Conservation (phyloP, 139 green algal species). For the Yamagishiella unicocca region DNA sequence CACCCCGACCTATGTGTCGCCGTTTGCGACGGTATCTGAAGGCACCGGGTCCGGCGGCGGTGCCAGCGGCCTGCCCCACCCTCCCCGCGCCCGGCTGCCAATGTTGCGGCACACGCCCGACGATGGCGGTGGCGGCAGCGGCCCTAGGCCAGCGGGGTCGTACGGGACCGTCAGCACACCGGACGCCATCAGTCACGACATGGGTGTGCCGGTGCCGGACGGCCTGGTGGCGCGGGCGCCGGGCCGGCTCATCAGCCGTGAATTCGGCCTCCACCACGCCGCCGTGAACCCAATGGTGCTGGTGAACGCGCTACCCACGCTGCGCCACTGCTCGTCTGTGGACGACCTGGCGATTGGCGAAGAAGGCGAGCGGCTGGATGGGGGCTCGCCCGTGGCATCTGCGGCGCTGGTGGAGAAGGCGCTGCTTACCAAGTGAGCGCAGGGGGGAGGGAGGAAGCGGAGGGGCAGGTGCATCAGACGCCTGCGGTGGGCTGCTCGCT, state of each 20-base stretch:
- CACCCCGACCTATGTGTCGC: too few species aligned
- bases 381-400: constrained; percentile 18
- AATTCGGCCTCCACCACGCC: neutral
- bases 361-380: neutral
- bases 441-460: neutral
- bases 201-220: neutral
- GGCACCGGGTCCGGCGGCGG: neutral
- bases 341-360: neutral
- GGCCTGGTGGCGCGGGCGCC: neutral
- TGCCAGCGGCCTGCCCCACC: neutral
- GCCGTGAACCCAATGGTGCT: neutral
- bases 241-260: neutral
- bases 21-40: too few species aligned
- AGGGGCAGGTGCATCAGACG: too few species aligned
- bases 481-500: too few species aligned
- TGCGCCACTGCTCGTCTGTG: neutral
- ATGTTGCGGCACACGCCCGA: neutral
- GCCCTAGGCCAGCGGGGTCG: too few species aligned
- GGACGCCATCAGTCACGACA: neutral
- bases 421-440: neutral
- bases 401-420: neutral
- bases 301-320: constrained; percentile 1
- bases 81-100: neutral
- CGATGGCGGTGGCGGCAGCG: neutral
- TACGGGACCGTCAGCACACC: too few species aligned